Evolutionary conservation across 2,329 filamentous ascomycete species (phyloP), one percentile per base, ranked within the genome.

Genomic region (Penicillium concentricum): DNA sequence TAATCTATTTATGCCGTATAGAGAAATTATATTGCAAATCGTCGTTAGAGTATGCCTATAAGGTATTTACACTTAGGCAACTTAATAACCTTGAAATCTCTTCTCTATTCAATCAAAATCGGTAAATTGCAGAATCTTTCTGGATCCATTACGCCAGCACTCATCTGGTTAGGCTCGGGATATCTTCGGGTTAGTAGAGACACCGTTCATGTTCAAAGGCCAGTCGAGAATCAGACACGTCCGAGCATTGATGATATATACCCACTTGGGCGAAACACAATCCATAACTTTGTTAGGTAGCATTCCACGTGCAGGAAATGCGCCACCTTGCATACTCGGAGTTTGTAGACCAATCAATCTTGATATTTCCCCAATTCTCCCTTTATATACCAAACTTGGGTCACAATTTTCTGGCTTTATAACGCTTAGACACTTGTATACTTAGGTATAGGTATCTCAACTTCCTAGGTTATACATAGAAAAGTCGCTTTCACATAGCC

Each of bases 151-250:
- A 20, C 22, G 24, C 20, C 35, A 18, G 18, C 16, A n/a, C 24
- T 7, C n/a, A 44, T 34, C 10, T 15, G 30, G 39, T 45, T 56
- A 56, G 47, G 26, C 16, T 32, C 53, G 53, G 53, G 18, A 34
- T 44, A 56, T 56, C 53, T 38, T 45, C 53, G 53, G 47, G 10
- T 15, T 28, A 7, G 8, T 28, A 28, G 26, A n/a, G n/a, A n/a
- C n/a, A 10, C 28, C 28, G 28, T 28, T 28, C 15, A 20, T 22
- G n/a, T 20, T 4, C 15, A 35, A 35, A 38, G 37, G 20, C 12
- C n/a, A 1, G 9, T 42, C n/a, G 18, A 20, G 13, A 13, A 37
- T 3, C 2, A 26, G 28, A 35, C 30, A 30, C 8, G 8, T 34
- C 1, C 6, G 6, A 26, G 24, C 24, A 26, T 26, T 26, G 5